These are phyloP conservation scores for Ilex paraguariensis DNA, from an alignment of 305 asterid species.

Conservation along the genomic window DNA sequence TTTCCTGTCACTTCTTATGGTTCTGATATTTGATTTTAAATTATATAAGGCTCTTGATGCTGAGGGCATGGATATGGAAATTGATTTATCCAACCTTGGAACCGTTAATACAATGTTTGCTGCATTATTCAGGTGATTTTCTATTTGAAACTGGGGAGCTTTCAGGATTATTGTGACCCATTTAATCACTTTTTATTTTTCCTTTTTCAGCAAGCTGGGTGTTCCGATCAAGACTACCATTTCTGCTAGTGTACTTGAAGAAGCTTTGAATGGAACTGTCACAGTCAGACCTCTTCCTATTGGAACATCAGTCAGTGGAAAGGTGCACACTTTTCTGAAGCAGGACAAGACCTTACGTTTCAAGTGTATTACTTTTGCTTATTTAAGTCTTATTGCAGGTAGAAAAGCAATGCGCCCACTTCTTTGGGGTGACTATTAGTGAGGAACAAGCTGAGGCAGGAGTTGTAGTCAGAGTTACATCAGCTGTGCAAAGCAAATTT, in stretches of 20 bases:
- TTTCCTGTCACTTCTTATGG: constrained; percentile 1
- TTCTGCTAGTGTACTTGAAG: constrained; percentile 98
- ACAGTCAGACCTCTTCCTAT: constrained; percentile 96
- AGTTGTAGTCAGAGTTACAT: constrained; percentile 87
- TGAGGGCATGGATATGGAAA: constrained; percentile 98
- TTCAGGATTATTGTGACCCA: background rate
- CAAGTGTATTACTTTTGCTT: constrained; percentile 2
- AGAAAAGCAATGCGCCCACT: constrained; percentile 96
- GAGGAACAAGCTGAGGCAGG: constrained; percentile 96
- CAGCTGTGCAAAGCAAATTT: constrained; percentile 98
- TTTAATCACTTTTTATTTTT: background rate
- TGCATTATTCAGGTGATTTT: constrained; percentile 56
- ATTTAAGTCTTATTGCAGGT: constrained; percentile 49
- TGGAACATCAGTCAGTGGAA: constrained; percentile 91
- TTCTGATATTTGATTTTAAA: constrained; percentile 12
- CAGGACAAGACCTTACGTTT: constrained; percentile 2
- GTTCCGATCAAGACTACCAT: constrained; percentile 98
- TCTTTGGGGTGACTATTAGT: constrained; percentile 90
- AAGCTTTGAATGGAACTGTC: constrained; percentile 96
- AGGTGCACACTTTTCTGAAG: constrained; percentile 42
- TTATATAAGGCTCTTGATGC: constrained; percentile 49
- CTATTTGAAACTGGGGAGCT: background rate
- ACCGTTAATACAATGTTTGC: constrained; percentile 99
- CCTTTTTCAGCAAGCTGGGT: constrained; percentile 77
- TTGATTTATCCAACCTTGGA: constrained; percentile 98